A percentile compares a stretch with the other conserved stretches of the same genome.
Evolutionary conservation across 225 moss, liverwort and hornwort genomes (phyloP).

Genomic region (Thuidium tamariscinum): DNA sequence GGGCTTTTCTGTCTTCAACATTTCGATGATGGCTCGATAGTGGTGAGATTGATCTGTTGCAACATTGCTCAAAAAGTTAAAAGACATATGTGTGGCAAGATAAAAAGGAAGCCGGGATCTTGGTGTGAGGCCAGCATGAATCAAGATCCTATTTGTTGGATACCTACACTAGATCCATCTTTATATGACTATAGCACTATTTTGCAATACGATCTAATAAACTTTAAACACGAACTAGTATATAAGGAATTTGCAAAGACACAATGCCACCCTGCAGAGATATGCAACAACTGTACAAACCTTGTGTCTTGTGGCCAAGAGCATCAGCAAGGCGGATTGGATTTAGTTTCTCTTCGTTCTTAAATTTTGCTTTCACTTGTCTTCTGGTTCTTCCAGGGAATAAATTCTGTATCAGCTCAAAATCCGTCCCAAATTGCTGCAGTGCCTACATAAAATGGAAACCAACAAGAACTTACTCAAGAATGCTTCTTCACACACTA

Average conservation of each 20-base stretch:
- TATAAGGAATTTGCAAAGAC: neutral
- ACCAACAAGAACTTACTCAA: neutral
- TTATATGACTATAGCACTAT: neutral
- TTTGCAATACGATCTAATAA: neutral
- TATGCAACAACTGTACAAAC: conserved; percentile 1
- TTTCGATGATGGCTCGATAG: conserved; percentile 48
- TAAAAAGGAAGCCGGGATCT: neutral
- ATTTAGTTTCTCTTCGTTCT: conserved; percentile 86
- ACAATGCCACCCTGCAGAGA: neutral
- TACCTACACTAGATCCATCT: neutral
- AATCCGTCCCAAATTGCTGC: conserved; percentile 95
- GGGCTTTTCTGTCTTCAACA: conserved; percentile 40
- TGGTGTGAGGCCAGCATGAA: neutral
- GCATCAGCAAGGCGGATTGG: conserved; percentile 76
- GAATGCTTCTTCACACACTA: neutral
- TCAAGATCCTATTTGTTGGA: neutral
- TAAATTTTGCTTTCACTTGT: conserved; percentile 94
- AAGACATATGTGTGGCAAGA: neutral
- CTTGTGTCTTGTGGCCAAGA: conserved; percentile 58
- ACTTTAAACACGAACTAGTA: neutral
- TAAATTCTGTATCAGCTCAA: conserved; percentile 84
- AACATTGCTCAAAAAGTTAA: neutral
- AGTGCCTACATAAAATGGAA: conserved; percentile 39
- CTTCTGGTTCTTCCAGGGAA: conserved; percentile 87
- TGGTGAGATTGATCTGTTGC: conserved; percentile 52